These are phyloP conservation scores for Escovopsis sp. DNA, from an alignment of 2,329 filamentous ascomycete genomes.

Conservation along the genomic window DNA sequence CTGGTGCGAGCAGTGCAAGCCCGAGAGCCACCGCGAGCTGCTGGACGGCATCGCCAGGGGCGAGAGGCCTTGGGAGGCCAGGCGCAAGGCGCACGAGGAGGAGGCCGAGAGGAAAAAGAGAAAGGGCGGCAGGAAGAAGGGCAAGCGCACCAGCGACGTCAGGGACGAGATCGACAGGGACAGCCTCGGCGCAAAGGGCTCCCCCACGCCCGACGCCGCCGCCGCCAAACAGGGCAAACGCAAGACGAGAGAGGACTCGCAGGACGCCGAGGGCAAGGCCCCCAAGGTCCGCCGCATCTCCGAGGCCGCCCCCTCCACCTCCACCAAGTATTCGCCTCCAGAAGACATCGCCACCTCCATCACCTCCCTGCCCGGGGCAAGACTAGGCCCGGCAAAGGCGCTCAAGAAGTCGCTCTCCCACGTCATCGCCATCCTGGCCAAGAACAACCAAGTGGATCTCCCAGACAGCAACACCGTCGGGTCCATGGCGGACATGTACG, in stretches of 20 bases:
- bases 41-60: conserved; percentile 64
- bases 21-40: conserved; percentile 68
- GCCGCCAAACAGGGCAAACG: conserved; percentile 33
- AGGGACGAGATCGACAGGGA: conserved; percentile 44
- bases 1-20: conserved; percentile 81
- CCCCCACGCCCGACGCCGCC: conserved; percentile 21
- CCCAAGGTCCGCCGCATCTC: conserved; percentile 38
- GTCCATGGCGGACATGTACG: conserved; percentile 52
- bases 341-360: conserved; percentile 36
- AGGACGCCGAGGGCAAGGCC: conserved; percentile 35
- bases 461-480: conserved; percentile 49
- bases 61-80: conserved; percentile 73
- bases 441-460: conserved; percentile 47
- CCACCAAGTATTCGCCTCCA: conserved; percentile 32
- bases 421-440: conserved; percentile 51
- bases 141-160: conserved; percentile 50
- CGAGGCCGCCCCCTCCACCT: conserved; percentile 22
- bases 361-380: conserved; percentile 42
- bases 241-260: conserved; percentile 42
- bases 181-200: conserved; percentile 20
- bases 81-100: conserved; percentile 47
- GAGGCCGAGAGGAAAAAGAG: conserved; percentile 44
- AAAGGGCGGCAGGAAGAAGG: conserved; percentile 48
- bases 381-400: conserved; percentile 55
- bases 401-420: conserved; percentile 55